phyloP scores from a whole-genome alignment of 148 eudicot species.

The Rhododendron mucronatum region DNA sequence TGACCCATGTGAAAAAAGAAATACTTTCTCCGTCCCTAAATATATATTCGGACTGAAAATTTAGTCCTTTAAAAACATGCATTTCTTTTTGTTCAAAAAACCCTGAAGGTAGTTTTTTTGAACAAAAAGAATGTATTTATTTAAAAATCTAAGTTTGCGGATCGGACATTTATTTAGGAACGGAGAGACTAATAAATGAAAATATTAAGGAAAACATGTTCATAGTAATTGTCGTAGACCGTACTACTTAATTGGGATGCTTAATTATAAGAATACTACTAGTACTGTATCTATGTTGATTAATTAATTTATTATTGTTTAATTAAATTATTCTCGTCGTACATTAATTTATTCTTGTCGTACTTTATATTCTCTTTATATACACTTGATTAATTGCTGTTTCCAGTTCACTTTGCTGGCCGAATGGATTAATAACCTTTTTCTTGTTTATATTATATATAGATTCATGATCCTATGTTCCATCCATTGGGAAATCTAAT shows the following conservation, averaged over 20 bases:
- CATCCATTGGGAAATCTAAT: no score
- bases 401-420: not conserved
- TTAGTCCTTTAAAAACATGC: no score
- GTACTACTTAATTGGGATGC: not conserved
- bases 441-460: not conserved
- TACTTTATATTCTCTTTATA: not conserved
- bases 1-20: not conserved
- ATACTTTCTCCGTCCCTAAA: not conserved
- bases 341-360: not conserved
- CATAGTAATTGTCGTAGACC: not conserved
- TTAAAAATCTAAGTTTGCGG: no score
- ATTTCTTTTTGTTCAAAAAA: no score
- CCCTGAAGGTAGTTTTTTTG: no score
- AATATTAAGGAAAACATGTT: not conserved
- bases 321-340: not conserved
- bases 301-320: not conserved
- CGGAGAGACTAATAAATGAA: not conserved
- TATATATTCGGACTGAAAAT: no score
- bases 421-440: not conserved
- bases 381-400: not conserved
- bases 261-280: not conserved
- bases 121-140: no score
- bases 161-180: no score
- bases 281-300: not conserved
- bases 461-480: no score